Evolutionary conservation across 2,329 filamentous ascomycete genomes (phyloP).

Genomic region (Bipolaris gigantea): DNA sequence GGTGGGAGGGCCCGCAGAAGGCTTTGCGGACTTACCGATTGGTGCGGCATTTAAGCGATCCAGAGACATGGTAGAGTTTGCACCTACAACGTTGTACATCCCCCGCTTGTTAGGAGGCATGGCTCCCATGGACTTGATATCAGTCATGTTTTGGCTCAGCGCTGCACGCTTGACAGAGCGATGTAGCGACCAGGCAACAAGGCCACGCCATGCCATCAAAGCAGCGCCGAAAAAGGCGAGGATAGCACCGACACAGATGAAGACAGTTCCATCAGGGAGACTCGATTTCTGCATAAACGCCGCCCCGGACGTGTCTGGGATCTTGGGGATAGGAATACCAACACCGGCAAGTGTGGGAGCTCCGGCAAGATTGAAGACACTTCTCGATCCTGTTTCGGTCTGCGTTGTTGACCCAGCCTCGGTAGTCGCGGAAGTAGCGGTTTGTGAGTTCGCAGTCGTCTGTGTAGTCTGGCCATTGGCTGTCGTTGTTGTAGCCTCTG

Average conservation of each 20-base stretch:
- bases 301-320: constrained; percentile 81
- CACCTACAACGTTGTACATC: constrained; percentile 50
- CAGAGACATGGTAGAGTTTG: constrained; percentile 59
- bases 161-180: constrained; percentile 86
- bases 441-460: constrained; percentile 3
- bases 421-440: constrained; percentile 10
- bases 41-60: constrained; percentile 52
- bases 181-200: constrained; percentile 89
- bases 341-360: constrained; percentile 58
- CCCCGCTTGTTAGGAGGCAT: constrained; percentile 43
- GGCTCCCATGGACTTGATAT: constrained; percentile 65
- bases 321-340: constrained; percentile 67
- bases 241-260: constrained; percentile 89
- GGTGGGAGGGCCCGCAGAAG: constrained; percentile 30
- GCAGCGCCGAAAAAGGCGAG: constrained; percentile 79
- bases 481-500: constrained; percentile 16
- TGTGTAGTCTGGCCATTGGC: constrained; percentile 1
- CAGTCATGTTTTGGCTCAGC: constrained; percentile 69
- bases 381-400: constrained; percentile 32
- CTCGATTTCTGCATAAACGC: constrained; percentile 89
- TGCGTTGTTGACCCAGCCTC: constrained; percentile 21
- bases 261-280: constrained; percentile 89
- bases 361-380: constrained; percentile 37
- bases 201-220: constrained; percentile 83
- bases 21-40: constrained; percentile 35